A percentile compares a stretch with the other conserved stretches of the same genome.
Conservation (phyloP, 352 stramenopile genomes). For the Pilasporangium apinafurcum region DNA sequence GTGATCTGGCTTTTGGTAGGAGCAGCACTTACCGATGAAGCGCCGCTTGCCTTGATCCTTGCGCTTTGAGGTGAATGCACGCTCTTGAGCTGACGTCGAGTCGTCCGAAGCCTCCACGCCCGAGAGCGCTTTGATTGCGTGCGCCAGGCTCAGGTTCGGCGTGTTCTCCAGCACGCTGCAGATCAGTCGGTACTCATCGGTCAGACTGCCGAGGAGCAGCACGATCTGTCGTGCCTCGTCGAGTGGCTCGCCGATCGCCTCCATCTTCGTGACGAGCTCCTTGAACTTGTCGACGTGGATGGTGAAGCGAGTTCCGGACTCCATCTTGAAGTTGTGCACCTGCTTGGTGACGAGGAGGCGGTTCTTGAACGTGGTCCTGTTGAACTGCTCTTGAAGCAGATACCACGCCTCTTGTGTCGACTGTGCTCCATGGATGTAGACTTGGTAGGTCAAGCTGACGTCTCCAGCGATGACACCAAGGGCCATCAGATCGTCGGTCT, state of each 20-base stretch:
- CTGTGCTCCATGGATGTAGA: slow-evolving; percentile 5
- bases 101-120: not conserved
- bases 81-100: not conserved
- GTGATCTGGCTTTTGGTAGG: not conserved
- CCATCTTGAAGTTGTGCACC: slow-evolving; percentile 19
- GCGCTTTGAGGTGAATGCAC: not conserved
- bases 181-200: slow-evolving; percentile 10
- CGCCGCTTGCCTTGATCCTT: not conserved
- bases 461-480: slow-evolving; percentile 17
- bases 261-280: slow-evolving; percentile 14
- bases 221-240: slow-evolving; percentile 16
- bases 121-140: not conserved
- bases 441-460: slow-evolving; percentile 10
- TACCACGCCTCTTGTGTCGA: slow-evolving; percentile 8
- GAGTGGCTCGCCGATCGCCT: slow-evolving; percentile 12
- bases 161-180: not conserved
- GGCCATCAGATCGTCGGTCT: slow-evolving; percentile 11
- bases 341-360: slow-evolving; percentile 9
- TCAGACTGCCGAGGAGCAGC: slow-evolving; percentile 13
- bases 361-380: slow-evolving; percentile 19
- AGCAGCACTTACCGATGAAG: not conserved
- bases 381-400: slow-evolving; percentile 11
- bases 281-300: slow-evolving; percentile 14
- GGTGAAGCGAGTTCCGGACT: slow-evolving; percentile 3
- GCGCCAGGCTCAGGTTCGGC: not conserved